These are phyloP conservation scores for Chrysosporium keratinophilum DNA, from an alignment of 2,329 filamentous ascomycete species.

Conservation along the genomic window DNA sequence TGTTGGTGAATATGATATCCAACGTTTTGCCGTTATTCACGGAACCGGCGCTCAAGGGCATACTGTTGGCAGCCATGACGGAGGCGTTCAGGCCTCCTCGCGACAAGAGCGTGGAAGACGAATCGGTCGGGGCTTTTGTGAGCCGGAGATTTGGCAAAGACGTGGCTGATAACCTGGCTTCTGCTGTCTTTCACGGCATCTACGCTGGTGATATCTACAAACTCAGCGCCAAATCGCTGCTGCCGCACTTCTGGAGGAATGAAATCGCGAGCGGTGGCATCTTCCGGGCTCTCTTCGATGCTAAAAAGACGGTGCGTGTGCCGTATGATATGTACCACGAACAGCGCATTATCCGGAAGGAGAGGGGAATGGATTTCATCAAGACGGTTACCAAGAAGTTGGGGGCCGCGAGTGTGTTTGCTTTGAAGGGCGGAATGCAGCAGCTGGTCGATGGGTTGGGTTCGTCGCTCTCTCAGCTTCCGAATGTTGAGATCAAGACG, in stretches of 20 bases:
- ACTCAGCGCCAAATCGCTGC: constrained; percentile 60
- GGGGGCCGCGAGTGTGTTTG: constrained; percentile 30
- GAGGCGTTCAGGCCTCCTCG: constrained; percentile 28
- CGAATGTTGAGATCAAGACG: constrained; percentile 52
- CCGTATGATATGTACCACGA: constrained; percentile 11
- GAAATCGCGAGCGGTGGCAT: constrained; percentile 26
- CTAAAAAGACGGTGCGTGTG: not conserved
- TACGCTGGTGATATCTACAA: constrained; percentile 81
- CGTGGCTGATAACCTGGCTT: constrained; percentile 61
- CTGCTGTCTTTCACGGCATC: constrained; percentile 71
- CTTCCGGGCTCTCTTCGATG: not conserved
- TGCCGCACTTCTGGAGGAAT: constrained; percentile 43
- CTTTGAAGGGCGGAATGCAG: constrained; percentile 49
- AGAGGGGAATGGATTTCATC: constrained; percentile 17
- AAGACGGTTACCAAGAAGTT: constrained; percentile 17
- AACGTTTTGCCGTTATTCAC: constrained; percentile 31
- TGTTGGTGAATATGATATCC: constrained; percentile 23
- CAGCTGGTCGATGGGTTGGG: constrained; percentile 49
- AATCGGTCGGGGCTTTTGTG: constrained; percentile 62
- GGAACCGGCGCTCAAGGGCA: constrained; percentile 49
- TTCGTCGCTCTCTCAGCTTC: constrained; percentile 39
- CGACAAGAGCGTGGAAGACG: constrained; percentile 42
- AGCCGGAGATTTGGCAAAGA: constrained; percentile 41
- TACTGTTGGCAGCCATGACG: constrained; percentile 26
- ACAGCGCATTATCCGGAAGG: constrained; percentile 3